These are phyloP conservation scores for Scheffersomyces segobiensis DNA, from an alignment of 1,139 yeast species.

Conservation along the genomic window DNA sequence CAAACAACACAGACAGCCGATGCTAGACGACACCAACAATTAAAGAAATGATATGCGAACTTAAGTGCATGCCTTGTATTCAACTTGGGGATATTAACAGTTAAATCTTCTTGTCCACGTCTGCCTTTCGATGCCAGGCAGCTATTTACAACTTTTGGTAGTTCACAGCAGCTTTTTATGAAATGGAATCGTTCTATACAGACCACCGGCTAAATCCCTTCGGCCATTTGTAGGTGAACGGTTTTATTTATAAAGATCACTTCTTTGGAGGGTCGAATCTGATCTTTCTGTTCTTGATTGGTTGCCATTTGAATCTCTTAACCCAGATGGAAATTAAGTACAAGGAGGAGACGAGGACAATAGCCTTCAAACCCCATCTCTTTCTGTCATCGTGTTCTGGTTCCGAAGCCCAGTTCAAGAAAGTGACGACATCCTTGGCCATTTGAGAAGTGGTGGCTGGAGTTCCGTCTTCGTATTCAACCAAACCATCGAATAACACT, in stretches of 20 bases:
- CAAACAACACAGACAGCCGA: not conserved
- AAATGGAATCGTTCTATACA: not conserved
- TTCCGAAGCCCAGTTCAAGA: constrained; percentile 98
- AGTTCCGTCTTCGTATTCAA: constrained; percentile 98
- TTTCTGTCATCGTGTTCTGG: constrained; percentile 99
- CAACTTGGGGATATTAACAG: not conserved
- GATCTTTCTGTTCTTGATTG: constrained; percentile 93
- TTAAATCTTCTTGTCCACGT: not conserved
- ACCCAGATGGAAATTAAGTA: constrained; percentile 87
- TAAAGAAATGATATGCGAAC: not conserved
- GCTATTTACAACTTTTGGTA: not conserved
- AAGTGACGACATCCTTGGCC: constrained; percentile 97
- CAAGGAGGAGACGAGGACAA: constrained; percentile 75
- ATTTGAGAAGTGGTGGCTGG: constrained; percentile 98
- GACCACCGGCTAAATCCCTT: not conserved
- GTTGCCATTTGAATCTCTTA: constrained; percentile 98
- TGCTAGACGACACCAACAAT: not conserved
- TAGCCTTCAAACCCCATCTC: constrained; percentile 93
- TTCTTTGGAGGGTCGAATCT: constrained; percentile 89
- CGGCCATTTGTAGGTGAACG: not conserved
- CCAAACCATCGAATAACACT: constrained; percentile 94
- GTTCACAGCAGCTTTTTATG: not conserved
- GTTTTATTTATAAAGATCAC: constrained; percentile 21
- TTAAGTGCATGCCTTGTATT: not conserved
- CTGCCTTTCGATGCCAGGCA: not conserved